Evolutionary conservation across 2,329 filamentous ascomycete species (phyloP).

Genomic region (Colletotrichum paranaense): DNA sequence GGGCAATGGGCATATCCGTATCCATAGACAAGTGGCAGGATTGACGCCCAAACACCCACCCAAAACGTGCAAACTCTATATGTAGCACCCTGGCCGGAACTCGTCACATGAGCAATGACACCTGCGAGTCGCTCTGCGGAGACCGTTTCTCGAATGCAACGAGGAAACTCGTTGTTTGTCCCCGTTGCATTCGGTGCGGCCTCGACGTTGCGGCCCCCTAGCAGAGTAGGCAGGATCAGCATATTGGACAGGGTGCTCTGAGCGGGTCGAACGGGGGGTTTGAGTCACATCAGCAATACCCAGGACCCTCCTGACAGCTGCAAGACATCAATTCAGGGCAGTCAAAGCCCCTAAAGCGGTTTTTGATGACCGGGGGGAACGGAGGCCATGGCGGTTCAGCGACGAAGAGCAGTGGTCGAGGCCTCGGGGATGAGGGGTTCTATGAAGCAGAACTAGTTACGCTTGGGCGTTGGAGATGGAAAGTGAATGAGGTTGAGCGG

Average conservation of each 20-base stretch:
- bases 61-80: background rate
- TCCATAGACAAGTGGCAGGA: background rate
- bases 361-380: background rate
- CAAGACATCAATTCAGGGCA: slow-evolving; percentile 28
- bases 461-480: slow-evolving; percentile 7
- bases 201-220: background rate
- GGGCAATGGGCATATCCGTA: background rate
- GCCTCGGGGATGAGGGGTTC: background rate
- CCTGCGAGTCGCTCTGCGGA: slow-evolving; percentile 21
- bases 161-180: background rate
- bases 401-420: slow-evolving; percentile 1
- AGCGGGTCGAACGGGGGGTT: slow-evolving; percentile 19
- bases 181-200: slow-evolving; percentile 14
- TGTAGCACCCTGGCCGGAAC: background rate
- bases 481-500: background rate
- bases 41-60: slow-evolving; percentile 9
- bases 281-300: slow-evolving; percentile 19
- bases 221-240: slow-evolving; percentile 17
- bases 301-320: slow-evolving; percentile 29
- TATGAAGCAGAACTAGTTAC: background rate
- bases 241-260: slow-evolving; percentile 13
- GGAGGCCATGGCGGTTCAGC: slow-evolving; percentile 18
- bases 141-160: background rate
- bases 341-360: background rate
- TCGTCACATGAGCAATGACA: slow-evolving; percentile 30